Evolutionary conservation across 2,329 filamentous ascomycete species (phyloP).

Genomic region (Coniella lustricola): DNA sequence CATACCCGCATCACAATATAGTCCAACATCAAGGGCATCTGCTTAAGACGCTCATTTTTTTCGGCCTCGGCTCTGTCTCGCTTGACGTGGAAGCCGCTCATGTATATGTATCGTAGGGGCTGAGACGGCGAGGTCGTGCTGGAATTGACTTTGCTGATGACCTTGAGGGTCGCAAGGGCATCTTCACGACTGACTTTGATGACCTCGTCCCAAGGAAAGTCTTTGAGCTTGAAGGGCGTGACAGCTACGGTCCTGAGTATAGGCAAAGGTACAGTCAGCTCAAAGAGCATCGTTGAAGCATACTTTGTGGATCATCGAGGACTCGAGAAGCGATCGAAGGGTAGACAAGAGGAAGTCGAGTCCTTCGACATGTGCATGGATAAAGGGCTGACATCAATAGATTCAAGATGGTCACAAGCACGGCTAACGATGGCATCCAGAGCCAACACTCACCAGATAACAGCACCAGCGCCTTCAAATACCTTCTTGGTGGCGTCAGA

Average conservation of each 20-base stretch:
- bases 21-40: constrained; percentile 18
- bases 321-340: no score
- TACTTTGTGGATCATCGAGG: no score
- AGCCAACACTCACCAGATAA: constrained; percentile 30
- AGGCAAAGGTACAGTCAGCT: no score
- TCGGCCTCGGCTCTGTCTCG: constrained; percentile 35
- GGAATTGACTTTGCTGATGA: no score
- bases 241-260: constrained; percentile 23
- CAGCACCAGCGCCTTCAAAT: constrained; percentile 33
- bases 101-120: constrained; percentile 26
- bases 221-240: constrained; percentile 19
- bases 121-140: constrained; percentile 17
- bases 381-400: background rate
- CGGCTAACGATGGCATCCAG: background rate
- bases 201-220: constrained; percentile 17
- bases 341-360: no score
- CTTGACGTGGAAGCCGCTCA: constrained; percentile 30
- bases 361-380: no score
- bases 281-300: no score
- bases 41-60: constrained; percentile 27
- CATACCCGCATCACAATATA: constrained; percentile 42
- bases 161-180: no score
- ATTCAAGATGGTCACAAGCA: background rate
- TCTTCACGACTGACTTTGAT: constrained; percentile 22
- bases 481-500: constrained; percentile 31